Evolutionary conservation across 352 stramenopile genomes (phyloP).

Genomic region (Phytophthora crassamura): DNA sequence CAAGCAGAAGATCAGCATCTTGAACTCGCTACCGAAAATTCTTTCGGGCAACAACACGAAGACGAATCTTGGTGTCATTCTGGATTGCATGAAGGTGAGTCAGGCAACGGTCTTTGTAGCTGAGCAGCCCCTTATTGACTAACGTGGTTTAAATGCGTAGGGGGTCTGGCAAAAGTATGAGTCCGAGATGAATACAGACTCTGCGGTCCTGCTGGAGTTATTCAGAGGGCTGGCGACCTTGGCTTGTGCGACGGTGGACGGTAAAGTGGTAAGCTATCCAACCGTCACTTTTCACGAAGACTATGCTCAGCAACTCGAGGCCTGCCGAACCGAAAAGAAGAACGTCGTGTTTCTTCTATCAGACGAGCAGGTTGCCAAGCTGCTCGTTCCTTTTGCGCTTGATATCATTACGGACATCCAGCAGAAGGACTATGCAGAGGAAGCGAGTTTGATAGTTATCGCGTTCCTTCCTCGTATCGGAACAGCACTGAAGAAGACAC

Average conservation of each 20-base stretch:
- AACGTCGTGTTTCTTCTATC: constrained; percentile 72
- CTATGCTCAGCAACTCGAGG: constrained; percentile 56
- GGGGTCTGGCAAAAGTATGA: constrained; percentile 77
- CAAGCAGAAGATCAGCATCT: constrained; percentile 83
- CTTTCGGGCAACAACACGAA: constrained; percentile 80
- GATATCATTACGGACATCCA: constrained; percentile 81
- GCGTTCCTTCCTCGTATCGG: constrained; percentile 64
- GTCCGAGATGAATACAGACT: constrained; percentile 50
- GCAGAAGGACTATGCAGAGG: constrained; percentile 79
- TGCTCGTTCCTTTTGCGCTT: constrained; percentile 73
- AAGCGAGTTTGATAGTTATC: constrained; percentile 65
- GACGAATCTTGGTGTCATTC: constrained; percentile 57
- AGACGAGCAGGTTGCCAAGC: constrained; percentile 80
- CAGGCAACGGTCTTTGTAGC: no score
- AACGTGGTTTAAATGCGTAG: constrained; percentile 19
- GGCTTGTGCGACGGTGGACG: constrained; percentile 69
- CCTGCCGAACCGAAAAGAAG: constrained; percentile 57
- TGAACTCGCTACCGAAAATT: constrained; percentile 74
- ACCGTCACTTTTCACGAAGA: constrained; percentile 69
- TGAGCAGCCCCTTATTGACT: background rate
- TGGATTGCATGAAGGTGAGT: constrained; percentile 82
- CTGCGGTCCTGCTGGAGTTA: constrained; percentile 61
- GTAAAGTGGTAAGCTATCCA: constrained; percentile 70
- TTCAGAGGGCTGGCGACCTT: constrained; percentile 67
- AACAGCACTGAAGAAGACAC: constrained; percentile 76